phyloP scores from a whole-genome alignment of 371 early-diverging fungal genomes.

The Mortierella sp. region DNA sequence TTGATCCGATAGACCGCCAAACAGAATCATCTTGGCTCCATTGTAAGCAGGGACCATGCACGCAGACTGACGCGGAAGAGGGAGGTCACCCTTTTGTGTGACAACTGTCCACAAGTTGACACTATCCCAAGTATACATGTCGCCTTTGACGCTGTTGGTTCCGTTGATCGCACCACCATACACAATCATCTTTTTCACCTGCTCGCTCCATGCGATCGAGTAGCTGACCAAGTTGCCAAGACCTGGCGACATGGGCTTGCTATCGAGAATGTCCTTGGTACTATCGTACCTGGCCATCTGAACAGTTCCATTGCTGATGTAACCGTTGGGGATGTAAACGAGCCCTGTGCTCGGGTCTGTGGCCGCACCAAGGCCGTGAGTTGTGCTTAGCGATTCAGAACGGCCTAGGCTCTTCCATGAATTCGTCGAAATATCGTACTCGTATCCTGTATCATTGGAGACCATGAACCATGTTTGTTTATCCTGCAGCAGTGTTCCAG shows the following conservation, averaged over 20 bases:
- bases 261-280: constrained; percentile 1
- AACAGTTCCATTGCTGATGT: neutral
- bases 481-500: constrained; percentile 3
- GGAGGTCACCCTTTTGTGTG: neutral
- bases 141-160: constrained; percentile 13
- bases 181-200: constrained; percentile 11
- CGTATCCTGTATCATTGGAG: constrained; percentile 6
- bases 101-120: neutral
- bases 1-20: constrained; percentile 23
- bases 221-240: constrained; percentile 13
- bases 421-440: constrained; percentile 2
- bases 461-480: constrained; percentile 7
- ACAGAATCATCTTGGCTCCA: constrained; percentile 26
- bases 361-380: constrained; percentile 1
- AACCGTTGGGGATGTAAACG: constrained; percentile 27
- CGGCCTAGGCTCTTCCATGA: constrained; percentile 8
- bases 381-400: neutral
- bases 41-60: constrained; percentile 25
- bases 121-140: constrained; percentile 15
- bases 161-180: constrained; percentile 22
- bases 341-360: constrained; percentile 17
- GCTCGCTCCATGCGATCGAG: constrained; percentile 20
- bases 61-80: constrained; percentile 9
- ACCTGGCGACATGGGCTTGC: neutral
- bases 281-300: constrained; percentile 19